Conservation (phyloP, 1,284 basidiomycete genomes). For the Lignosus rhinocerotis region DNA sequence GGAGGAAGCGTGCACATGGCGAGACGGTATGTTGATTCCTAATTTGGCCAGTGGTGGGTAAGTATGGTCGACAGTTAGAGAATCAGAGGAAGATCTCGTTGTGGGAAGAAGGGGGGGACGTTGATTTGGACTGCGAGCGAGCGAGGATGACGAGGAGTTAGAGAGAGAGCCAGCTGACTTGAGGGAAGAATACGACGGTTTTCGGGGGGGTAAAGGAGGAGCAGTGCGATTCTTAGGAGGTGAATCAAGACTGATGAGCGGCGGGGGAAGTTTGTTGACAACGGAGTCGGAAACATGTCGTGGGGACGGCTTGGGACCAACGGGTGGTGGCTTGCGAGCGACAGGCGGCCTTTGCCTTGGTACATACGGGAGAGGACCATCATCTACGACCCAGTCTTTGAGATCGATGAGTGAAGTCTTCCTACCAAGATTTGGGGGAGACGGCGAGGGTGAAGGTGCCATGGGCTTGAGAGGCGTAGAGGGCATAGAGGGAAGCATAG, state of each 20-base stretch:
- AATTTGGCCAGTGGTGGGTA: conserved; percentile 50
- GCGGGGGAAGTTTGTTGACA: conserved; percentile 29
- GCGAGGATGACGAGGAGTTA: conserved; percentile 28
- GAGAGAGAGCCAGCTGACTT: conserved; percentile 46
- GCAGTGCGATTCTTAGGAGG: conserved; percentile 31
- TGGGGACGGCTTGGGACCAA: conserved; percentile 15
- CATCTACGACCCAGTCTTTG: conserved; percentile 73
- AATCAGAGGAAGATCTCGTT: conserved; percentile 33
- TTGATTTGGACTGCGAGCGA: conserved; percentile 24
- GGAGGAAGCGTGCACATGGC: conserved; percentile 65
- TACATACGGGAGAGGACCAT: conserved; percentile 42
- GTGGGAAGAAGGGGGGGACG: conserved; percentile 1
- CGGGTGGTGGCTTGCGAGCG: conserved; percentile 16
- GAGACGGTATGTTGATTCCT: conserved; percentile 36
- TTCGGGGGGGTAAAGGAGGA: conserved; percentile 68
- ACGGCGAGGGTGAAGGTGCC: conserved; percentile 47
- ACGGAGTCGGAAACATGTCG: conserved; percentile 28
- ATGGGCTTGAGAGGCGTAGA: conserved; percentile 30
- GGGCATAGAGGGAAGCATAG: conserved; percentile 32
- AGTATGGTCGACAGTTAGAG: conserved; percentile 53
- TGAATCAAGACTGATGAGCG: conserved; percentile 60
- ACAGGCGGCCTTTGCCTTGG: conserved; percentile 28
- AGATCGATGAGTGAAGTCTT: conserved; percentile 71
- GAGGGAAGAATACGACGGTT: conserved; percentile 52
- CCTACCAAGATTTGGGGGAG: conserved; percentile 52